These are phyloP conservation scores for Austropuccinia psidii DNA, from an alignment of 1,284 basidiomycete species.

Conservation along the genomic window DNA sequence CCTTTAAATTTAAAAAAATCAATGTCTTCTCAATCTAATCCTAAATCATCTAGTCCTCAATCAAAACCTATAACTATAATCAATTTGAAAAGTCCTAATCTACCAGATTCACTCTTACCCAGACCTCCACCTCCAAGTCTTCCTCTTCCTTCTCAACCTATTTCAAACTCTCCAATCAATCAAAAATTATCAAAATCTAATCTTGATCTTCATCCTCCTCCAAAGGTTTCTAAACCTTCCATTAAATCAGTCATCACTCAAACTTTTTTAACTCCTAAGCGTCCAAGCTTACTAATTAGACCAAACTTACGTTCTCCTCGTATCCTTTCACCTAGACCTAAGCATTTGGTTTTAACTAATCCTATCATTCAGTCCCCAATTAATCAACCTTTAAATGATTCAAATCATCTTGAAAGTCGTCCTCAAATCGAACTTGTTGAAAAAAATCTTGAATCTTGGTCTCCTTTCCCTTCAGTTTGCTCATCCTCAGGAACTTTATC, in stretches of 20 bases:
- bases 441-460: conserved; percentile 9
- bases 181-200: too few species aligned
- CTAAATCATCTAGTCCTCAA: too few species aligned
- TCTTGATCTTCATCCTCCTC: too few species aligned
- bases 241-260: too few species aligned
- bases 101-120: too few species aligned
- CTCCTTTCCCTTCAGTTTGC: conserved; percentile 14
- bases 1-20: conserved; percentile 13
- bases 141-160: too few species aligned
- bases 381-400: neutral
- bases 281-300: conserved; percentile 28
- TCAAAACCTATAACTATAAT: too few species aligned
- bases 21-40: neutral
- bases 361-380: neutral
- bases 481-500: conserved; percentile 30
- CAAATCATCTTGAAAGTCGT: neutral
- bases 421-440: conserved; percentile 1
- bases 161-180: too few species aligned
- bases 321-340: neutral
- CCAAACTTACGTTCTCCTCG: conserved; percentile 23
- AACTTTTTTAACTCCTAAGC: conserved; percentile 14
- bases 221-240: too few species aligned
- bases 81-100: too few species aligned
- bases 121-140: too few species aligned
- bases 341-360: neutral